These are phyloP conservation scores for Anisodus acutangulus DNA, from an alignment of 257 asterid genomes.

Conservation along the genomic window DNA sequence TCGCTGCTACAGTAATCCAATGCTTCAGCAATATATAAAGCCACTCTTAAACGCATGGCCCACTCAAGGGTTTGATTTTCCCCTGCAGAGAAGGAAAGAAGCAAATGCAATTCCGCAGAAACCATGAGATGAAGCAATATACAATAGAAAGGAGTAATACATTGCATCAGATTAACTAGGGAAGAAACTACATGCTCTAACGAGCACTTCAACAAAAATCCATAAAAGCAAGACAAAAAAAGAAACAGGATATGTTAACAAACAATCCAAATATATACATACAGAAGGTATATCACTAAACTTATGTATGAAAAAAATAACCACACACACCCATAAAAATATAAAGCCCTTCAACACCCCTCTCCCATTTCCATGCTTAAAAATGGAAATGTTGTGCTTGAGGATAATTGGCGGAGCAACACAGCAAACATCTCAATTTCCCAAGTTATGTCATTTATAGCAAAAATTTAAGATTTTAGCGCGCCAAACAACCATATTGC, in stretches of 20 bases:
- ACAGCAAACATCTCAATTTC: neutral
- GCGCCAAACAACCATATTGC: neutral
- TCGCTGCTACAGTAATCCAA: conserved; percentile 86
- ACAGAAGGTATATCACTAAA: neutral
- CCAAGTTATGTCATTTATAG: neutral
- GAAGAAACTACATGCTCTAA: neutral
- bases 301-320: neutral
- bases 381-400: neutral
- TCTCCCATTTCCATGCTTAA: neutral
- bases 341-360: neutral
- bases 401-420: neutral
- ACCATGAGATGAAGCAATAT: conserved; percentile 6
- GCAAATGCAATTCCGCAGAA: neutral
- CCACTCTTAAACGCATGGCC: conserved; percentile 99
- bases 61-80: conserved; percentile 97
- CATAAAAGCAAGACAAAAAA: neutral
- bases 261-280: neutral
- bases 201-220: neutral
- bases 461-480: neutral
- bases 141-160: neutral
- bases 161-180: conserved; percentile 1
- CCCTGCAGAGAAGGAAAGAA: conserved; percentile 55
- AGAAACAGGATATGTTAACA: conserved; percentile 8
- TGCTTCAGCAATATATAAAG: conserved; percentile 94
- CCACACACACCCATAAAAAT: neutral